A percentile compares a stretch with the other conserved stretches of the same genome.
Conservation (phyloP, 2,329 filamentous ascomycete species). For the Colletotrichum acutatum region DNA sequence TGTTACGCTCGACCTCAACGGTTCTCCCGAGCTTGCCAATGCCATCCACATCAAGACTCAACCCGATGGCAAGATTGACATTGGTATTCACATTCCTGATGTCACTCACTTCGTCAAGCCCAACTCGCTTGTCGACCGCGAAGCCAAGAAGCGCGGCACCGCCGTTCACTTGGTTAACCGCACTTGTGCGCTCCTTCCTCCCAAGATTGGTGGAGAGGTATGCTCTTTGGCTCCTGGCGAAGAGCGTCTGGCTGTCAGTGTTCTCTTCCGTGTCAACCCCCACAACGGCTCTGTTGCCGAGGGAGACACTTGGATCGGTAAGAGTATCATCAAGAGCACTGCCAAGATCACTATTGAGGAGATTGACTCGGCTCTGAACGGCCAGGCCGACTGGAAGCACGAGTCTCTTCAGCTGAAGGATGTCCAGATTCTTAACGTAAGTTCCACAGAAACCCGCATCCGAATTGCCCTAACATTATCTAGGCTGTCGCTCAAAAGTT, state of each 20-base stretch:
- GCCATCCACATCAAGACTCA: constrained; percentile 91
- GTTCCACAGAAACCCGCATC: constrained; percentile 40
- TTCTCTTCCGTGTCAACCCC: constrained; percentile 91
- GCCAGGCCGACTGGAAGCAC: constrained; percentile 70
- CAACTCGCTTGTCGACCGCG: constrained; percentile 93
- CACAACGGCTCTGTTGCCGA: constrained; percentile 83
- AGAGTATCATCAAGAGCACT: constrained; percentile 90
- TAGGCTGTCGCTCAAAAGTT: constrained; percentile 87
- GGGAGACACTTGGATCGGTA: constrained; percentile 92
- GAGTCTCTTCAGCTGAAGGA: constrained; percentile 77
- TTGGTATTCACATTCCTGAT: constrained; percentile 95
- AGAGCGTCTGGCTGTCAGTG: constrained; percentile 90
- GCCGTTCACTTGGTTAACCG: constrained; percentile 95
- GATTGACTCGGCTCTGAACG: constrained; percentile 83
- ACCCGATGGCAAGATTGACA: constrained; percentile 86
- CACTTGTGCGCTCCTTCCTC: constrained; percentile 86
- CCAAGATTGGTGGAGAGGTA: constrained; percentile 85
- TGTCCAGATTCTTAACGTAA: constrained; percentile 80
- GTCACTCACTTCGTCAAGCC: constrained; percentile 97
- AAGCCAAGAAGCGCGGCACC: constrained; percentile 97
- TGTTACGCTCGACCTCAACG: constrained; percentile 93
- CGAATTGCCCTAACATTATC: constrained; percentile 38
- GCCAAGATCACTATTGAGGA: constrained; percentile 87
- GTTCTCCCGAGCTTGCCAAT: constrained; percentile 88
- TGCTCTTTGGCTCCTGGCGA: constrained; percentile 89